Evolutionary conservation across 768 basidiomycete genomes (phyloP).

Genomic region (Tricholoma matsutake): DNA sequence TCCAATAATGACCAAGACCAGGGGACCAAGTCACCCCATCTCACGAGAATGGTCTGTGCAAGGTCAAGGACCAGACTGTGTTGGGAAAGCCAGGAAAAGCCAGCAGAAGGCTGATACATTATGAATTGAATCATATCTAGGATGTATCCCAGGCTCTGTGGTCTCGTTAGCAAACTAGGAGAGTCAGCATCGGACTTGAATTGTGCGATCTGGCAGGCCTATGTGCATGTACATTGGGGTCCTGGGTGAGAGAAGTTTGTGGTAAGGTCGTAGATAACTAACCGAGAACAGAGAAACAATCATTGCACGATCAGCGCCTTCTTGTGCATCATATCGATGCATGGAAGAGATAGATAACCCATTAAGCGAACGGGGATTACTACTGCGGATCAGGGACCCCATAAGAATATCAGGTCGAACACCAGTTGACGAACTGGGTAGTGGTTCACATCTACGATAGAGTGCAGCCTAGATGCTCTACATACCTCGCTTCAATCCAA

Average conservation of each 20-base stretch:
- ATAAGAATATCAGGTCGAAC: conserved; percentile 16
- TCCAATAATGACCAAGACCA: conserved; percentile 69
- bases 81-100: conserved; percentile 13
- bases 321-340: conserved; percentile 19
- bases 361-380: conserved; percentile 8
- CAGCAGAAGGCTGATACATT: conserved; percentile 27
- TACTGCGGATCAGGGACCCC: conserved; percentile 17
- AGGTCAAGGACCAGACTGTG: conserved; percentile 32
- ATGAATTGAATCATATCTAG: conserved; percentile 43
- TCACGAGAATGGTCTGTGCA: conserved; percentile 50
- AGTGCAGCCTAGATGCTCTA: not conserved
- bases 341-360: conserved; percentile 4
- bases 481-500: conserved; percentile 21
- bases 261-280: conserved; percentile 4
- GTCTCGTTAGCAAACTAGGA: conserved; percentile 33
- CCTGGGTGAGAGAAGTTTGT: not conserved
- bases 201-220: conserved; percentile 23
- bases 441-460: not conserved
- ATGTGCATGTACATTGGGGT: not conserved
- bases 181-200: not conserved
- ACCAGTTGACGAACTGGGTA: not conserved
- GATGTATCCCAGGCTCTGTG: conserved; percentile 42
- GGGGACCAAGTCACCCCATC: conserved; percentile 52
- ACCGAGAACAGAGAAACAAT: conserved; percentile 42
- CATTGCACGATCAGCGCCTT: conserved; percentile 36